Evolutionary conservation across 2,329 filamentous ascomycete genomes (phyloP), one percentile per base, ranked within the genome.

Genomic region (Capronia coronata): DNA sequence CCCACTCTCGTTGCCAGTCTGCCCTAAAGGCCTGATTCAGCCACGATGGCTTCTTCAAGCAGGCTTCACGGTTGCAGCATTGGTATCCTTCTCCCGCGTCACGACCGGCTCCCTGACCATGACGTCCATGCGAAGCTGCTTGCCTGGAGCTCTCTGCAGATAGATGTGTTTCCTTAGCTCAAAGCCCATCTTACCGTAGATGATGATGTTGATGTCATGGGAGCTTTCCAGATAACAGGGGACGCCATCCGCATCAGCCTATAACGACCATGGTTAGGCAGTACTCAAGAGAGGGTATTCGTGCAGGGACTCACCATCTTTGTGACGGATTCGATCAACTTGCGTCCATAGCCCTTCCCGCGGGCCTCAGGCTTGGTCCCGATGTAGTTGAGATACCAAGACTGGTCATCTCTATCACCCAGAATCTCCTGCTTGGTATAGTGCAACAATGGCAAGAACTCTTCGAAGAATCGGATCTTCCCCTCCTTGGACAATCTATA

Each of bases 361-460:
- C 84, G 79, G 3, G 82, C 80, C 54, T 73, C 75, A 27, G 84
- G 80, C 65, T 82, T 84, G 43, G 85, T 89, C 55, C 87, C 87
- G 54, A 94, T 74, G 67, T 91, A 93, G 41, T 89, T 85, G 47
- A 94, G 80, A 66, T 93, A 93, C 76, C 86, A 93, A 63, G 78
- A 82, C 53, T 84, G 74, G 59, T 73, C 66, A 63, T 87, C 83
- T 43, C 80, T 76, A 32, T 77, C 73, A 18, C 83, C 83, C 66
- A 93, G 77, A 54, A 86, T 75, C 54, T 79, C 74, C 53, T 75
- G 71, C 72, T 90, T 90, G 62, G 83, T 83, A 59, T 82, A 71
- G 68, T 87, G 80, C 56, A 93, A 76, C 39, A 88, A 74, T 13
- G 86, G 86, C 41, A 89, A 67, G 68, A 91, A 82, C 67, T 93